Evolutionary conservation across 2,329 filamentous ascomycete genomes (phyloP).

Genomic region (Colletotrichum viniferum): DNA sequence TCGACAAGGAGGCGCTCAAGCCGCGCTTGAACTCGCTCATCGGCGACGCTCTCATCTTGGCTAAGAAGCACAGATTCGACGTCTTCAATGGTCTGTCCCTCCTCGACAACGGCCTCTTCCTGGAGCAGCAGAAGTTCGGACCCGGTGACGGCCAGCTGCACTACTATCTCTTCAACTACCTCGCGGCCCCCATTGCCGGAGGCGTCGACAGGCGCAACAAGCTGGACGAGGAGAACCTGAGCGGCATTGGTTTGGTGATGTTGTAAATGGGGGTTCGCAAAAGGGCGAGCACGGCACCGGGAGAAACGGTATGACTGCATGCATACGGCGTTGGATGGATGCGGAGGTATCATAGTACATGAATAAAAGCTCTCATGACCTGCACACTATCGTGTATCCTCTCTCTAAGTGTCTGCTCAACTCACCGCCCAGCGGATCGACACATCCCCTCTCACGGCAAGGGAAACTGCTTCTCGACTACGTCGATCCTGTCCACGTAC

Average conservation of each 20-base stretch:
- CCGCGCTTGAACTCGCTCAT: constrained; percentile 80
- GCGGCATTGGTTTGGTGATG: constrained; percentile 91
- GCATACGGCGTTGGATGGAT: constrained; percentile 6
- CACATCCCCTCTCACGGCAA: background rate
- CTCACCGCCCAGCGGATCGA: background rate
- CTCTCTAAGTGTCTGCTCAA: background rate
- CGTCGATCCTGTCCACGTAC: constrained; percentile 60
- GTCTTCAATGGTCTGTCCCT: constrained; percentile 96
- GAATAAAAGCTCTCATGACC: constrained; percentile 4
- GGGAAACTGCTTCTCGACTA: constrained; percentile 50
- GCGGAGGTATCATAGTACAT: constrained; percentile 14
- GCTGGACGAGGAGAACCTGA: constrained; percentile 77
- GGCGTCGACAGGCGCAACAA: constrained; percentile 82
- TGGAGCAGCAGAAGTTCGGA: constrained; percentile 93
- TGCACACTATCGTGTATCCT: background rate
- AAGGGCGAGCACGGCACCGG: background rate
- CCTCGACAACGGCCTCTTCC: constrained; percentile 92
- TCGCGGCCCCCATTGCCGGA: constrained; percentile 81
- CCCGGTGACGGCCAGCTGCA: constrained; percentile 93
- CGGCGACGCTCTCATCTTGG: constrained; percentile 84
- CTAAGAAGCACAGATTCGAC: constrained; percentile 85
- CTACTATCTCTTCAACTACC: constrained; percentile 98
- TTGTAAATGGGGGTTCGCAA: constrained; percentile 33
- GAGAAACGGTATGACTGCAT: background rate
- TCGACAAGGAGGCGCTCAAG: constrained; percentile 67